phyloP scores from a whole-genome alignment of 345 rosid species.

The Arabidopsis suecica region DNA sequence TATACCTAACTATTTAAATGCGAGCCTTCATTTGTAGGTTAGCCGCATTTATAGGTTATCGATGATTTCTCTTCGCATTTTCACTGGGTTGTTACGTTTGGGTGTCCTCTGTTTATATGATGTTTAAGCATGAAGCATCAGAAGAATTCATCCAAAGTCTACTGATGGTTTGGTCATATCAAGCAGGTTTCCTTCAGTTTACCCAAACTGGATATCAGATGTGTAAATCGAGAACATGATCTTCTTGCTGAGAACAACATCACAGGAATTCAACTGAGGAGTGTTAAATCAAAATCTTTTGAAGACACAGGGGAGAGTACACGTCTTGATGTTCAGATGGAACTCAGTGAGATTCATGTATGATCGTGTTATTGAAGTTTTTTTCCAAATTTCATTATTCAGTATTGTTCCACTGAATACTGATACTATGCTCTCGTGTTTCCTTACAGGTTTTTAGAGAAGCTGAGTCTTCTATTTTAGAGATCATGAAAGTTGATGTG shows the following conservation, averaged over 20 bases:
- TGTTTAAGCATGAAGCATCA: background rate
- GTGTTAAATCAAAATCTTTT: constrained; percentile 65
- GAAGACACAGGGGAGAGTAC: constrained; percentile 96
- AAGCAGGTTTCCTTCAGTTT: constrained; percentile 72
- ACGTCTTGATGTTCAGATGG: constrained; percentile 89
- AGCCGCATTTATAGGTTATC: background rate
- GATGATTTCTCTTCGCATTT: constrained; percentile 1
- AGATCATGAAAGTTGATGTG: constrained; percentile 88
- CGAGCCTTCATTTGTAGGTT: background rate
- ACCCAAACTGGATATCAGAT: constrained; percentile 85
- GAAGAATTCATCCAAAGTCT: constrained; percentile 4
- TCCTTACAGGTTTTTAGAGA: constrained; percentile 83
- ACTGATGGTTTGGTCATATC: constrained; percentile 31
- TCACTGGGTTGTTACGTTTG: background rate
- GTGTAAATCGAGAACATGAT: constrained; percentile 68
- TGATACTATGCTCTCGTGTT: constrained; percentile 37
- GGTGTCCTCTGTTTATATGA: background rate
- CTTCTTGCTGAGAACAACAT: constrained; percentile 76
- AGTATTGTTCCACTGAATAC: constrained; percentile 26
- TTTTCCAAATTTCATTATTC: constrained; percentile 29
- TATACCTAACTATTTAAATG: background rate
- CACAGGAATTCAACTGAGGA: constrained; percentile 78
- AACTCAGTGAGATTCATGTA: constrained; percentile 97
- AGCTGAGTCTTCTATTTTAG: constrained; percentile 74
- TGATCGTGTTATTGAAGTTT: constrained; percentile 40